phyloP scores from a whole-genome alignment of 2,329 filamentous ascomycete species.

The Arachnomyces sp. region DNA sequence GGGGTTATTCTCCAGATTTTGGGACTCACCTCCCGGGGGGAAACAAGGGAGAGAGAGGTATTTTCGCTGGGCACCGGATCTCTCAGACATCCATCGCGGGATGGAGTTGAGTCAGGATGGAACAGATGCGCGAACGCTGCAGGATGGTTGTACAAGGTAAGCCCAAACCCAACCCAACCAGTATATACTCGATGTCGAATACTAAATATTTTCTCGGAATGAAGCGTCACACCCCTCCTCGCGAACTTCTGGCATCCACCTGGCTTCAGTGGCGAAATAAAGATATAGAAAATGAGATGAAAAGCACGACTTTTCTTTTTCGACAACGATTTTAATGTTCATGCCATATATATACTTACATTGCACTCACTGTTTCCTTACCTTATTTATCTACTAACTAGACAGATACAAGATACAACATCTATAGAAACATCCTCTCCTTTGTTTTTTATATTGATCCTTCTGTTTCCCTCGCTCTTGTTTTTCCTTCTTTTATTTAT shows the following conservation, averaged over 20 bases:
- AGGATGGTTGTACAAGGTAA: slow-evolving; percentile 74
- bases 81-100: slow-evolving; percentile 76
- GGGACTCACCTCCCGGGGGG: slow-evolving; percentile 15
- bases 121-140: slow-evolving; percentile 84
- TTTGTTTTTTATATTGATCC: too few relatives aligned
- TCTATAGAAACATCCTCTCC: too few relatives aligned
- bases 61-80: slow-evolving; percentile 83
- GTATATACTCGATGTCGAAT: too few relatives aligned
- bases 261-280: slow-evolving; percentile 58
- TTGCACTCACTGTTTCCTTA: too few relatives aligned
- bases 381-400: too few relatives aligned
- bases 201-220: slow-evolving; percentile 10
- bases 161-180: not conserved
- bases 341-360: too few relatives aligned
- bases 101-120: slow-evolving; percentile 68
- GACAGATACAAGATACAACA: too few relatives aligned
- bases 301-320: not conserved
- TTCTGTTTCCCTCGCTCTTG: too few relatives aligned
- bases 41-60: slow-evolving; percentile 60
- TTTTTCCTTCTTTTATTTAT: too few relatives aligned
- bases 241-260: slow-evolving; percentile 82
- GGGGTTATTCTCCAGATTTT: slow-evolving; percentile 15
- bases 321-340: not conserved
- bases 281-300: slow-evolving; percentile 45
- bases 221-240: slow-evolving; percentile 74